These are phyloP conservation scores for Corymbia calophylla DNA, from an alignment of 441 rosid species.

Conservation along the genomic window DNA sequence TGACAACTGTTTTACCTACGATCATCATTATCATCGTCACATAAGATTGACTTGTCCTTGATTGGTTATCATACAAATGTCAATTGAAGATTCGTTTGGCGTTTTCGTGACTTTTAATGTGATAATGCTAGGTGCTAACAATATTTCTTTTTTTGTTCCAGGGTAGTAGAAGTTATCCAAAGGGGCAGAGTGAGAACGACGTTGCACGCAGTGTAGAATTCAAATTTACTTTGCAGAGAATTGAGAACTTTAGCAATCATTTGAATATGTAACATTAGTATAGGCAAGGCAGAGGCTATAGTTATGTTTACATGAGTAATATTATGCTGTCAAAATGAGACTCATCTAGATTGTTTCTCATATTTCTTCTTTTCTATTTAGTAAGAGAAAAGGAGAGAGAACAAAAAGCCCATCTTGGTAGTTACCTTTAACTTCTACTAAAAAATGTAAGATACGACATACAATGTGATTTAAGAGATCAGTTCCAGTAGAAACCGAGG, in stretches of 20 bases:
- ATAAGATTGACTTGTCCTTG: background rate
- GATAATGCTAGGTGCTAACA: background rate
- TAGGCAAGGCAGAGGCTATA: background rate
- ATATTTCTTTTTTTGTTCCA: background rate
- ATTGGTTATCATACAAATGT: background rate
- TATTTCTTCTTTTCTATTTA: too few relatives aligned
- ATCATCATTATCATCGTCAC: background rate
- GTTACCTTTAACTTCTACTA: too few relatives aligned
- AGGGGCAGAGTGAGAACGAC: background rate
- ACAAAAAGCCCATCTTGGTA: too few relatives aligned
- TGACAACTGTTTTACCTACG: rapidly evolving
- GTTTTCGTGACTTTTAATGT: background rate
- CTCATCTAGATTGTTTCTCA: background rate
- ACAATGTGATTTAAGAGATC: too few relatives aligned
- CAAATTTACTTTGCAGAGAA: background rate
- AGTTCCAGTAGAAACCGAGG: too few relatives aligned
- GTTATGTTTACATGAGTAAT: background rate
- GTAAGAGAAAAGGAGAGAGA: too few relatives aligned
- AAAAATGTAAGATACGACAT: too few relatives aligned
- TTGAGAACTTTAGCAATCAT: too few relatives aligned
- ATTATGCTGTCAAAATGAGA: background rate
- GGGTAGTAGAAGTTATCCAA: background rate
- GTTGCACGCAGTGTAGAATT: background rate
- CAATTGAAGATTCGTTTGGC: background rate
- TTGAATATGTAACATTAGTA: too few relatives aligned